phyloP scores from a whole-genome alignment of 495 filamentous ascomycete species.

The Astrothelium macrocarpum region DNA sequence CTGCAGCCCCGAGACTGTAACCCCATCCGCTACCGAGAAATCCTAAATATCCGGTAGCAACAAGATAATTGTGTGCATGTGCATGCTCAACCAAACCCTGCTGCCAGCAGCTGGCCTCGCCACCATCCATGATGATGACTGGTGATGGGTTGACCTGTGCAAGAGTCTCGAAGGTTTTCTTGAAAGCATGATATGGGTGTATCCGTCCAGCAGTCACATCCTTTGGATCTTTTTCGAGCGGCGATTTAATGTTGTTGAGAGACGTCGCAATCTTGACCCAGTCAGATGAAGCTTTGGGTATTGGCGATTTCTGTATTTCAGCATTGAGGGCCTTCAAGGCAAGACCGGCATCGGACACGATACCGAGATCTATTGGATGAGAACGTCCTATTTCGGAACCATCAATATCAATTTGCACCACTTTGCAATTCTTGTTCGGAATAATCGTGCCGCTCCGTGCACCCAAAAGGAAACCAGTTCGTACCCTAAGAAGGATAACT shows the following conservation, averaged over 20 bases:
- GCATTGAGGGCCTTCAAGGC: slow-evolving; percentile 9
- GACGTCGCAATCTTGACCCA: slow-evolving; percentile 18
- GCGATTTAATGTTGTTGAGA: slow-evolving; percentile 10
- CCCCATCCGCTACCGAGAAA: slow-evolving; percentile 25
- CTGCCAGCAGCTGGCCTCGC: slow-evolving; percentile 21
- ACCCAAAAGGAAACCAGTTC: slow-evolving; percentile 22
- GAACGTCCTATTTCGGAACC: slow-evolving; percentile 21
- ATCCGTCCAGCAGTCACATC: slow-evolving; percentile 14
- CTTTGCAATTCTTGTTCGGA: slow-evolving; percentile 17
- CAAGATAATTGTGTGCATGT: slow-evolving; percentile 13
- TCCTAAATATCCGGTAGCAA: slow-evolving; percentile 20
- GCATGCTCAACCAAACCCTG: slow-evolving; percentile 12
- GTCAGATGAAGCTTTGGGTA: slow-evolving; percentile 7
- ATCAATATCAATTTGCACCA: slow-evolving; percentile 25
- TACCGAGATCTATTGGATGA: slow-evolving; percentile 18
- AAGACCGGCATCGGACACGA: slow-evolving; percentile 20
- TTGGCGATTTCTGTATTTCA: neutral
- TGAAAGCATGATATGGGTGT: slow-evolving; percentile 22
- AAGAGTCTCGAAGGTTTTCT: slow-evolving; percentile 17
- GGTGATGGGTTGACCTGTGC: slow-evolving; percentile 6
- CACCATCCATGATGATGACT: slow-evolving; percentile 24
- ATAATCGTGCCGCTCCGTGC: slow-evolving; percentile 18
- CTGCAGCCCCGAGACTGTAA: slow-evolving; percentile 19
- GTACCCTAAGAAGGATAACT: slow-evolving; percentile 18
- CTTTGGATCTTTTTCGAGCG: slow-evolving; percentile 16